phyloP scores from a whole-genome alignment of 2,329 filamentous ascomycete species.

The Alternaria hordeiaustralica region DNA sequence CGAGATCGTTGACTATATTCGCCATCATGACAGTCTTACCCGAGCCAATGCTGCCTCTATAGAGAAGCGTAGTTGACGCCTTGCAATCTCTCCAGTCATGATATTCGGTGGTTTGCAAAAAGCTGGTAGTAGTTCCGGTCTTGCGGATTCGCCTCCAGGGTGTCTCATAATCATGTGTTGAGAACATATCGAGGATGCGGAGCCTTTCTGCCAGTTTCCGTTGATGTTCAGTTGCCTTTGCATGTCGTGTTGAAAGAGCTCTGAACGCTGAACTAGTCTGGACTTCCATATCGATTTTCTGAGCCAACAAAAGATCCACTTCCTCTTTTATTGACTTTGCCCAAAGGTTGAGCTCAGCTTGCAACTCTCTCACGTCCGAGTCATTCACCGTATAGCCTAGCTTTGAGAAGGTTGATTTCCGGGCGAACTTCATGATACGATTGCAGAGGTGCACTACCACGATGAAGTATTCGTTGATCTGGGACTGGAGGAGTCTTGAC shows the following conservation, averaged over 20 bases:
- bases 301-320: conserved; percentile 18
- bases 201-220: not conserved
- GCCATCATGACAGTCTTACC: not conserved
- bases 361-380: not conserved
- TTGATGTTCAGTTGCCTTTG: not conserved
- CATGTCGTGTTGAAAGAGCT: not conserved
- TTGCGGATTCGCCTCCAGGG: not conserved
- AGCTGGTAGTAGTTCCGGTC: not conserved
- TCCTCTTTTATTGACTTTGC: conserved; percentile 53
- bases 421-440: not conserved
- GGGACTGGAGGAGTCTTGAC: conserved; percentile 46
- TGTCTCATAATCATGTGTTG: not conserved
- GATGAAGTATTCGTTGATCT: conserved; percentile 43
- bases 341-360: not conserved
- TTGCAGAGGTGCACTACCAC: not conserved
- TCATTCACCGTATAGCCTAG: not conserved
- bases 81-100: not conserved
- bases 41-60: not conserved
- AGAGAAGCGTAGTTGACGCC: not conserved
- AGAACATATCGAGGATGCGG: conserved; percentile 36
- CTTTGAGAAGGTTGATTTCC: not conserved
- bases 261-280: conserved; percentile 33
- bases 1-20: not conserved
- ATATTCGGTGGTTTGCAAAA: not conserved
- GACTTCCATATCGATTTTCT: conserved; percentile 28